A percentile compares a stretch with the other conserved stretches of the same genome.
Conservation (phyloP, 2,329 filamentous ascomycete species). For the Cercospora zeae-maydis region DNA sequence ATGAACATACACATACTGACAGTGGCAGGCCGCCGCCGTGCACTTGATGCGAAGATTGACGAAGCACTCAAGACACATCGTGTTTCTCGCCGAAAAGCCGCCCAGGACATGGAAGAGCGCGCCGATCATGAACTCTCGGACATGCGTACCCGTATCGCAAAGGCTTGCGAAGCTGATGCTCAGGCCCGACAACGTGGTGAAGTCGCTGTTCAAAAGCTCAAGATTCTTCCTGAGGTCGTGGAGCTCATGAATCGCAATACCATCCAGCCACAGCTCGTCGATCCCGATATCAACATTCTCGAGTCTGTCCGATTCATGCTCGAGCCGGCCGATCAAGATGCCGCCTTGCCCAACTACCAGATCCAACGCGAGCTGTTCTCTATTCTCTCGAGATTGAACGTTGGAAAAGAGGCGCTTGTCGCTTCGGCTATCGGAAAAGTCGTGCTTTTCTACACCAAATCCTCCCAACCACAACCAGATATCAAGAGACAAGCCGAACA, state of each 20-base stretch:
- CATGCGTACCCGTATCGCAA: constrained; percentile 85
- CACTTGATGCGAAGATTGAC: constrained; percentile 83
- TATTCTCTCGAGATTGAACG: constrained; percentile 73
- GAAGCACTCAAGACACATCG: constrained; percentile 82
- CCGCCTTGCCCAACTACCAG: constrained; percentile 90
- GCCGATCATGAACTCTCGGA: constrained; percentile 86
- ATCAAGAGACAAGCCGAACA: constrained; percentile 95
- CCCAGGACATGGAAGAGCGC: constrained; percentile 86
- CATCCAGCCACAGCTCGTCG: constrained; percentile 77
- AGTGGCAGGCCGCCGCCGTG: constrained; percentile 63
- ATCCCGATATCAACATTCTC: constrained; percentile 91
- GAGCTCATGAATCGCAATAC: constrained; percentile 85
- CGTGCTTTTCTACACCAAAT: constrained; percentile 94
- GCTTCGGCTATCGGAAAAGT: constrained; percentile 95
- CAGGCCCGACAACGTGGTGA: constrained; percentile 72
- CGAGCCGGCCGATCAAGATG: constrained; percentile 82
- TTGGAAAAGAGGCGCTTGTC: constrained; percentile 84
- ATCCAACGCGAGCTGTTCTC: constrained; percentile 93
- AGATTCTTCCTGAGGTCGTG: constrained; percentile 86
- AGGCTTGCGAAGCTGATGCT: constrained; percentile 83
- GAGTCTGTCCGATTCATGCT: constrained; percentile 96
- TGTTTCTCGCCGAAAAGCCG: constrained; percentile 73
- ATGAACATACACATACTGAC: constrained; percentile 23
- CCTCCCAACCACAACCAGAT: constrained; percentile 77
- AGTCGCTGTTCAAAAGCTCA: constrained; percentile 87